Base-by-base conservation (phyloP, 495 filamentous ascomycete species). In the Aspergillus indologenus region DNA sequence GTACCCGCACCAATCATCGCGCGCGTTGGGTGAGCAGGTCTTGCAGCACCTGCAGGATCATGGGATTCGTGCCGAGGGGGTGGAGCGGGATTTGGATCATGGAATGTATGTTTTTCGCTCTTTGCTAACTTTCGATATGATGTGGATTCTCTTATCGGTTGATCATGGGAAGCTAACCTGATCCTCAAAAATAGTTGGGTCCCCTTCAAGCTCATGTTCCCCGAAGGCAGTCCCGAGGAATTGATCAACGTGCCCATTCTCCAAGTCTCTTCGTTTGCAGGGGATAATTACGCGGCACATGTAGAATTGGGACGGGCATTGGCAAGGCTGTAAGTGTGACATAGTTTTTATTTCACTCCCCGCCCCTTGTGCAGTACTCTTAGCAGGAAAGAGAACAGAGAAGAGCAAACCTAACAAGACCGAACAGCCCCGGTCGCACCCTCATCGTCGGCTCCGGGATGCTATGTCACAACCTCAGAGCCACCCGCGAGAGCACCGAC, bases 151-250 rank as follows among this genome's bases (percentile, higher is more conserved):
- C 15, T 45, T 6, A n/a, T 18, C 5, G 5, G 5, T n/a, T 4
- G 5, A 45, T 29, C 9, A 9, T 29, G 26, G 26, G 45, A 4
- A 26, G 17, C 47, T 22, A 26, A 24, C n/a, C 22, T 24, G 15
- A 50, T 26, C 1, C 4, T 17, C 9, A 4, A 9, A n/a, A 15
- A 24, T n/a, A 50, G 47, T 14, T 50, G 47, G 47, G 47, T 50
- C 2, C 47, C 47, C 47, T 50, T 50, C n/a, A 50, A 50, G 24
- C 22, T 50, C 12, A 50, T 50, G 47, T 50, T 50, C 47, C 47
- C 47, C 15, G 47, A 50, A 17, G 47, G 47, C 8, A 24, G 26
- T 29, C 26, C 26, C 12, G 47, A 50, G 11, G 47, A 50, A 14
- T 22, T 50, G 47, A 29, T 29, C 26, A 21, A 50, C 11, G 22